These are phyloP conservation scores for Pseudogymnoascus sp. DNA, from an alignment of 2,329 filamentous ascomycete genomes.

Conservation along the genomic window DNA sequence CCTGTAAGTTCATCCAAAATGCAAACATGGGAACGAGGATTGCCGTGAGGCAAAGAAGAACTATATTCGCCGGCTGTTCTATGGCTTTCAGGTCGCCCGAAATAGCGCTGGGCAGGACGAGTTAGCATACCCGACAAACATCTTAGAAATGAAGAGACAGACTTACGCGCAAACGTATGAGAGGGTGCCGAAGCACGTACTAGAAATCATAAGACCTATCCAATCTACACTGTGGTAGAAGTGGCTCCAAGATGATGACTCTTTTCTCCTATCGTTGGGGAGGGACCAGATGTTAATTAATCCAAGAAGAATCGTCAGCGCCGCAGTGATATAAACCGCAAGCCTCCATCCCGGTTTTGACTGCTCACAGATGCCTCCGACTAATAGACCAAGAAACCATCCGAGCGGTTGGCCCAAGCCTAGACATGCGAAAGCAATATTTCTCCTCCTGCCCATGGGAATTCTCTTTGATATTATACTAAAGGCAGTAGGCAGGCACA, in stretches of 20 bases:
- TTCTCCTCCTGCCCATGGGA: neutral
- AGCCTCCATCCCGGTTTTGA: neutral
- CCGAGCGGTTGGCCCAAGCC: conserved; percentile 1
- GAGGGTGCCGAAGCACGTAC: neutral
- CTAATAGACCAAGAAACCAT: neutral
- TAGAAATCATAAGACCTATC: neutral
- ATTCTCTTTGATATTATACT: neutral
- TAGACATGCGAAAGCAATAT: neutral
- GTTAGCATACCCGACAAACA: neutral
- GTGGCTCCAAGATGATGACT: neutral
- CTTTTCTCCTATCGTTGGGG: neutral
- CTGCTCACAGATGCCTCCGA: neutral
- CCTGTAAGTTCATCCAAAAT: conserved; percentile 23
- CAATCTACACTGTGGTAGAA: conserved; percentile 2
- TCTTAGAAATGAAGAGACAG: neutral
- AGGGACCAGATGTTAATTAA: neutral
- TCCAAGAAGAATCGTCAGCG: neutral
- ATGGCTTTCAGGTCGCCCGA: conserved; percentile 4
- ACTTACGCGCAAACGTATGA: conserved; percentile 5
- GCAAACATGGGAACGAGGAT: conserved; percentile 22
- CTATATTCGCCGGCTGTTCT: conserved; percentile 20
- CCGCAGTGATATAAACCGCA: neutral
- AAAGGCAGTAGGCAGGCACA: neutral
- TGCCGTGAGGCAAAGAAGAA: conserved; percentile 22
- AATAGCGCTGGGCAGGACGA: neutral